Conservation (phyloP, 305 asterid species). For the Coffea humblotiana region DNA sequence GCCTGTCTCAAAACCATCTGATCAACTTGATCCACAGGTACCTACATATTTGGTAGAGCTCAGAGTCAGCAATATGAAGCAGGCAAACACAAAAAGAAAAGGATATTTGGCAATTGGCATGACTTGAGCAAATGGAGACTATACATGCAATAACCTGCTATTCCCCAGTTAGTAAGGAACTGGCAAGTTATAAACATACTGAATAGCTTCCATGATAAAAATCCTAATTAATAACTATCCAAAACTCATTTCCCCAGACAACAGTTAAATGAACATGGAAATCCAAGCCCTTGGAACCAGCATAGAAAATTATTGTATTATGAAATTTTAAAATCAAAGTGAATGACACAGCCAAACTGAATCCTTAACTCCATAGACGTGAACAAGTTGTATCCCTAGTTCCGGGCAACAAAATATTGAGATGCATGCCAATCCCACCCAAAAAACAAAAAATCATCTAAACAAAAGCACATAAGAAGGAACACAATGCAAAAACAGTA, state of each 20-base stretch:
- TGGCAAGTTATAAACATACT: background rate
- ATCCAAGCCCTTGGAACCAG: background rate
- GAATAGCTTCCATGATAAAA: background rate
- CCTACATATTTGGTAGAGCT: constrained; percentile 35
- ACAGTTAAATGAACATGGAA: background rate
- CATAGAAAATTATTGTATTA: background rate
- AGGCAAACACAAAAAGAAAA: background rate
- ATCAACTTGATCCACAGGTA: constrained; percentile 56
- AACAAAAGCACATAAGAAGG: background rate
- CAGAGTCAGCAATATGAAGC: constrained; percentile 3
- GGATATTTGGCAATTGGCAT: background rate
- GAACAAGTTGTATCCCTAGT: background rate
- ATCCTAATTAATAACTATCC: background rate
- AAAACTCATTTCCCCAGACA: background rate
- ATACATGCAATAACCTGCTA: background rate
- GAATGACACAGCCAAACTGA: background rate
- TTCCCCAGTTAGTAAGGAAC: background rate
- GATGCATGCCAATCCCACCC: background rate
- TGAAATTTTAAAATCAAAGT: background rate
- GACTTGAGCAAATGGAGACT: background rate
- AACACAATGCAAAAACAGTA: background rate
- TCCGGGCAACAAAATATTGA: background rate
- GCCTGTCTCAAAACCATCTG: constrained; percentile 50
- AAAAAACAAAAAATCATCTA: background rate
- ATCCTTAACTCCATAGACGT: background rate